Evolutionary conservation across 2,329 filamentous ascomycete species (phyloP).

Genomic region (Diaporthe sp.): DNA sequence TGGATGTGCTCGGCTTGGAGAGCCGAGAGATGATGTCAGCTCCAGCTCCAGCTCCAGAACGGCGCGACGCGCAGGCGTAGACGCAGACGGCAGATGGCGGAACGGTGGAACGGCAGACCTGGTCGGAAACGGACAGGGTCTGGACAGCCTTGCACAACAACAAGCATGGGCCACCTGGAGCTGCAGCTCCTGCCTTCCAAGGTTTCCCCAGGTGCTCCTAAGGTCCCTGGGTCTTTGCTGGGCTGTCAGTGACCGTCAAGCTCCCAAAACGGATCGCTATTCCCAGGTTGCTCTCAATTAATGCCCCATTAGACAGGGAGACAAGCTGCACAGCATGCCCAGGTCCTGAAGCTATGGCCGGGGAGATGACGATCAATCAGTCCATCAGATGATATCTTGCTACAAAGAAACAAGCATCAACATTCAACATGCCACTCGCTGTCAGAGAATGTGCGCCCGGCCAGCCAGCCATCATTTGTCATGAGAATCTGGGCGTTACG

Average conservation of each 20-base stretch:
- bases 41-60: neutral
- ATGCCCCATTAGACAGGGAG: slow-evolving; percentile 23
- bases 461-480: slow-evolving; percentile 24
- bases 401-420: neutral
- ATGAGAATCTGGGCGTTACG: slow-evolving; percentile 23
- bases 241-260: slow-evolving; percentile 1
- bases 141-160: neutral
- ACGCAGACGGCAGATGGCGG: neutral
- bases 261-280: slow-evolving; percentile 7
- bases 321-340: slow-evolving; percentile 8
- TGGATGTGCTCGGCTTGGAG: neutral
- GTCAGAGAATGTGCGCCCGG: slow-evolving; percentile 6
- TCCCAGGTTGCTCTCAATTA: slow-evolving; percentile 12
- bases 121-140: slow-evolving; percentile 16
- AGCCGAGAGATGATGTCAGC: slow-evolving; percentile 30
- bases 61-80: neutral
- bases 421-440: slow-evolving; percentile 19
- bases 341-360: slow-evolving; percentile 7
- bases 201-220: slow-evolving; percentile 14
- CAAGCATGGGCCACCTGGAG: slow-evolving; percentile 25
- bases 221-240: neutral
- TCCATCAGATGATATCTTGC: slow-evolving; percentile 14
- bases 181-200: slow-evolving; percentile 1
- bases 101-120: neutral
- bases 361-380: slow-evolving; percentile 6